Base-by-base conservation (phyloP, 352 stramenopile genomes). In the Pythium utonaiense region DNA sequence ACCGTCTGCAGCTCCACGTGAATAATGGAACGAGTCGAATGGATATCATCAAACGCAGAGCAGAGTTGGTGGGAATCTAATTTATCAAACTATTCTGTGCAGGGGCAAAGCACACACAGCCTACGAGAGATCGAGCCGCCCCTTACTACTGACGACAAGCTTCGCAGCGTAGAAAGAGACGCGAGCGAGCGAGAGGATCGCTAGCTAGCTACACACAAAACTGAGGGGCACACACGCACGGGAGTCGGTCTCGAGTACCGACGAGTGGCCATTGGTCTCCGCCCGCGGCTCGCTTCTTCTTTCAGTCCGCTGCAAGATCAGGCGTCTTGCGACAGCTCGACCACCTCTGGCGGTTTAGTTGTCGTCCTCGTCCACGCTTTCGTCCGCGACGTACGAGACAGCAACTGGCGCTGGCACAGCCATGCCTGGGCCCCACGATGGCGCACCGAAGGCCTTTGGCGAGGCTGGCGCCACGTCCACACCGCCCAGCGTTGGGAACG, bases 401-500 rank as follows among this genome's bases (percentile, higher is more conserved):
- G 74, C 64, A 38, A 70, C 60, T 55, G 70, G 50, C 31, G 69
- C 67, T 47, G 73, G 62, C 14, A 66, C 61, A 14, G 57, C 69
- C 58, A 90, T 78, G 25, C 80, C 78, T n/a, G 83, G 79, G 22
- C 83, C 81, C 79, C 81, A 91, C 19, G 40, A 51, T 9, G 58
- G 50, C 31, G 48, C 49, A 24, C 45, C 53, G 21, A 55, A 60
- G 34, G 51, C 40, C 60, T 62, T 59, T 25, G 53, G 53, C 36
- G 60, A 62, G 44, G 71, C 67, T 21, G 69, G 57, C 24, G 73
- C 74, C 12, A 70, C 62, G 51, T 66, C 68, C 16, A 69, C 68
- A 53, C 78, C 80, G 27, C 81, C 83, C 14, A 95, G 82, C 54
- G 86, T 84, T 57, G 86, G 86, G 74, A 93, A 95, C 47, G 83